Percentiles rank a stretch among this genome's conserved stretches.
Conservation (phyloP, 148 eudicot genomes). For the Vaccinium myrtillus region DNA sequence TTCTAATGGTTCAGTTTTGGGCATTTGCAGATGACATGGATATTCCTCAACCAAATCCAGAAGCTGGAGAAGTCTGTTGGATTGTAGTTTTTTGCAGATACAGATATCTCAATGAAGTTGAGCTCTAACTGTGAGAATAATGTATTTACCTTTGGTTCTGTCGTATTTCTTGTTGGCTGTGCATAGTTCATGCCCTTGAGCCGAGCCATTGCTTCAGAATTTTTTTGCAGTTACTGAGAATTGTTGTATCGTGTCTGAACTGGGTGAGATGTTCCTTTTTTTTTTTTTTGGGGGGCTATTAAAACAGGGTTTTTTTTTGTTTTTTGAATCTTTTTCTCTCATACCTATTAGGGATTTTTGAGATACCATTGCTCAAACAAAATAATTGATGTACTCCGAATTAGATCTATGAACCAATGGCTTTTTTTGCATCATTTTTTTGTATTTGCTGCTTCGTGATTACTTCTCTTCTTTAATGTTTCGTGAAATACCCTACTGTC, state of each 20-base stretch:
- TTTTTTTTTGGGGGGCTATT: too few relatives aligned
- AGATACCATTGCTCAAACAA: background rate
- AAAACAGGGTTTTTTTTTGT: background rate
- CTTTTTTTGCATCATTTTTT: background rate
- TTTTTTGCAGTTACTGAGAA: constrained; percentile 6
- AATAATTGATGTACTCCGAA: background rate
- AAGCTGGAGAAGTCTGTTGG: constrained; percentile 64
- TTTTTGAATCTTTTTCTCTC: too few relatives aligned
- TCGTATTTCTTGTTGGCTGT: constrained; percentile 15
- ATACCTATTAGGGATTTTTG: background rate
- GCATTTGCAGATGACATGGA: constrained; percentile 75
- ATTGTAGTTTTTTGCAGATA: constrained; percentile 28
- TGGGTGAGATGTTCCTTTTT: too few relatives aligned
- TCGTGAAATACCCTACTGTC: too few relatives aligned
- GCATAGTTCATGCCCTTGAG: background rate
- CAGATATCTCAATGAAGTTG: constrained; percentile 12
- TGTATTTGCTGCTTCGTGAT: background rate
- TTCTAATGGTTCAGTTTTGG: too few relatives aligned
- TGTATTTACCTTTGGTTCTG: background rate
- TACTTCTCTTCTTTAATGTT: background rate
- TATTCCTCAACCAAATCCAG: constrained; percentile 85
- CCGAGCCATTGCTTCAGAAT: background rate
- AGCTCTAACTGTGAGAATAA: constrained; percentile 7
- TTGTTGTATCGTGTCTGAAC: background rate
- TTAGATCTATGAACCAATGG: background rate